Percentiles rank a stretch among this genome's conserved stretches.
Conservation (phyloP, 163 green algal genomes). For the Prototheca wickerhamii region DNA sequence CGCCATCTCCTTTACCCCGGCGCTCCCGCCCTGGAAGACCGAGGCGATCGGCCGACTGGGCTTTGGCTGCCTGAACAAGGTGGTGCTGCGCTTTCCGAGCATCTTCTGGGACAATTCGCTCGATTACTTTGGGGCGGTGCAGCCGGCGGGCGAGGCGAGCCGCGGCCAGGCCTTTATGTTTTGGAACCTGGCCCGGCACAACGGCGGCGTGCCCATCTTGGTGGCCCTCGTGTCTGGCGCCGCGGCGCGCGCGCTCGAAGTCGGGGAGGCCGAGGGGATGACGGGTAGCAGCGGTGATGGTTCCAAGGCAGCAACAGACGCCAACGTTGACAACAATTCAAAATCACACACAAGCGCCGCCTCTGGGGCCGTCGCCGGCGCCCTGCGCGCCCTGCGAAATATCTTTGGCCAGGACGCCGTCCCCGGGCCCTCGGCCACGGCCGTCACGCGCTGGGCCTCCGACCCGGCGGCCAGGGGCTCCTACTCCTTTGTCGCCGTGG, state of each 20-base stretch:
- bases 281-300: no score
- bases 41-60: conserved; percentile 54
- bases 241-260: not conserved
- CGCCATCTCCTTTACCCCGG: conserved; percentile 59
- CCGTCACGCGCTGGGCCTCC: conserved; percentile 51
- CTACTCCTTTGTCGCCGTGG: conserved; percentile 66
- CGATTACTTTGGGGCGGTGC: conserved; percentile 71
- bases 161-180: conserved; percentile 73
- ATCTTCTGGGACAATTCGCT: conserved; percentile 59
- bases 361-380: conserved; percentile 18
- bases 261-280: conserved; percentile 3
- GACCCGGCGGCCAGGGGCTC: conserved; percentile 53
- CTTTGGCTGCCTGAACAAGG: conserved; percentile 85
- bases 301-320: no score
- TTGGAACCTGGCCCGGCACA: conserved; percentile 66
- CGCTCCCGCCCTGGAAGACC: conserved; percentile 64
- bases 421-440: conserved; percentile 27
- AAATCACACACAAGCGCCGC: no score
- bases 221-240: conserved; percentile 41
- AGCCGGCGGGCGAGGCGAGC: not conserved
- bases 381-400: conserved; percentile 36
- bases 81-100: conserved; percentile 67
- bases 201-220: conserved; percentile 41
- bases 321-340: no score
- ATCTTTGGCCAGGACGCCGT: conserved; percentile 35